phyloP scores from a whole-genome alignment of 106 monocot species.

The Acorus calamus region DNA sequence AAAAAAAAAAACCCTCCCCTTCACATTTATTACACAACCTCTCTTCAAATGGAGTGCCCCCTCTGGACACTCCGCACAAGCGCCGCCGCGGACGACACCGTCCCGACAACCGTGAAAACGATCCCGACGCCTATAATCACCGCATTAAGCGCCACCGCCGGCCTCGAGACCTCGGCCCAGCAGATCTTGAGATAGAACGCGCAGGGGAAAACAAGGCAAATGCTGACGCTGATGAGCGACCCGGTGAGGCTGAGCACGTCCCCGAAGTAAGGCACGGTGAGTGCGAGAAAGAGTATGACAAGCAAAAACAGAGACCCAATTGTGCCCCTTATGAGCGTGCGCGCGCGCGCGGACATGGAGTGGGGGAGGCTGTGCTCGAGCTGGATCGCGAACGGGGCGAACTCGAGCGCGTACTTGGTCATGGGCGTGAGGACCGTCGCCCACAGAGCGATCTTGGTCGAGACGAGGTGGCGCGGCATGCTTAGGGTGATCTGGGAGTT shows the following conservation, averaged over 20 bases:
- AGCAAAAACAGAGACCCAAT: conserved; percentile 44
- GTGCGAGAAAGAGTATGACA: conserved; percentile 37
- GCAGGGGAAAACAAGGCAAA: conserved; percentile 53
- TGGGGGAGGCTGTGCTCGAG: conserved; percentile 48
- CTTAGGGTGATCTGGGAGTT: conserved; percentile 66
- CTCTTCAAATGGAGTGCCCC: conserved; percentile 10
- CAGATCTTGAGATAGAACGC: conserved; percentile 77
- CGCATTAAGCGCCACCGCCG: conserved; percentile 19
- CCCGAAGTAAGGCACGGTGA: conserved; percentile 62
- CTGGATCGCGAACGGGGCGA: conserved; percentile 65
- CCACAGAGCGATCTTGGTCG: conserved; percentile 65
- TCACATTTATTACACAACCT: too few relatives aligned
- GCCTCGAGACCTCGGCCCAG: conserved; percentile 22
- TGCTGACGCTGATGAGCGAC: conserved; percentile 56
- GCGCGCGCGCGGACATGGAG: conserved; percentile 21
- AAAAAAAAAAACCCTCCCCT: too few relatives aligned
- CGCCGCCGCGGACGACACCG: conserved; percentile 47
- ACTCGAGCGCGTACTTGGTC: conserved; percentile 82
- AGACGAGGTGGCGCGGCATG: conserved; percentile 53
- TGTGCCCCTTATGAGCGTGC: conserved; percentile 35
- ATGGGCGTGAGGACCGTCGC: conserved; percentile 76
- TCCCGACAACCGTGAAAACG: conserved; percentile 37
- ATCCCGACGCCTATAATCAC: conserved; percentile 28
- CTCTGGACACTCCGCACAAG: conserved; percentile 39
- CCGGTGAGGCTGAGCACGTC: conserved; percentile 69